Percentiles rank a stretch among this genome's conserved stretches.
Conservation (phyloP, 192 early-diverging fungal species). For the Allomyces javanicus region DNA sequence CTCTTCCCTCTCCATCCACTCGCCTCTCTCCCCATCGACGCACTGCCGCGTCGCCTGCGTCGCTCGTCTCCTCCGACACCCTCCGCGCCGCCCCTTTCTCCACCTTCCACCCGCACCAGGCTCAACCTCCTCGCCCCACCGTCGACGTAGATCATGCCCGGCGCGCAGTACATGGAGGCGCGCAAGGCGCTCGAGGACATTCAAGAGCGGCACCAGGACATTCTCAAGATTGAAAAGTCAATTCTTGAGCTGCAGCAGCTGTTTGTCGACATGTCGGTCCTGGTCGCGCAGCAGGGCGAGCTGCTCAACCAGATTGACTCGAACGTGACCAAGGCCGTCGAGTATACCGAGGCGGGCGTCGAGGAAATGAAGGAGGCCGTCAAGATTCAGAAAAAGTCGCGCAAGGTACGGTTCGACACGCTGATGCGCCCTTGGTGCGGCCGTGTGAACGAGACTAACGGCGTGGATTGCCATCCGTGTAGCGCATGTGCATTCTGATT, state of each 20-base stretch:
- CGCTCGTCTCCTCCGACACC: neutral
- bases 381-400: neutral
- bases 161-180: constrained; percentile 48
- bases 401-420: neutral
- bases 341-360: neutral
- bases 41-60: constrained; percentile 1
- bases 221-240: constrained; percentile 69
- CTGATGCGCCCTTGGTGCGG: too few relatives aligned
- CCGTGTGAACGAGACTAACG: too few relatives aligned
- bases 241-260: constrained; percentile 75
- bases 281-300: constrained; percentile 56
- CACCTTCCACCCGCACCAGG: neutral
- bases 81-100: neutral
- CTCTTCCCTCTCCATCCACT: neutral
- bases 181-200: constrained; percentile 56
- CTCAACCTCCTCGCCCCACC: too few relatives aligned
- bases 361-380: neutral
- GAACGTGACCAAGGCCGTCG: neutral
- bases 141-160: constrained; percentile 34
- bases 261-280: constrained; percentile 72
- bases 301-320: constrained; percentile 46
- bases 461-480: neutral
- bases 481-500: neutral
- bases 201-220: constrained; percentile 65
- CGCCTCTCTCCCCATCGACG: neutral